Evolutionary conservation across 2,329 filamentous ascomycete species (phyloP).

Genomic region (Mariannaea elegans): DNA sequence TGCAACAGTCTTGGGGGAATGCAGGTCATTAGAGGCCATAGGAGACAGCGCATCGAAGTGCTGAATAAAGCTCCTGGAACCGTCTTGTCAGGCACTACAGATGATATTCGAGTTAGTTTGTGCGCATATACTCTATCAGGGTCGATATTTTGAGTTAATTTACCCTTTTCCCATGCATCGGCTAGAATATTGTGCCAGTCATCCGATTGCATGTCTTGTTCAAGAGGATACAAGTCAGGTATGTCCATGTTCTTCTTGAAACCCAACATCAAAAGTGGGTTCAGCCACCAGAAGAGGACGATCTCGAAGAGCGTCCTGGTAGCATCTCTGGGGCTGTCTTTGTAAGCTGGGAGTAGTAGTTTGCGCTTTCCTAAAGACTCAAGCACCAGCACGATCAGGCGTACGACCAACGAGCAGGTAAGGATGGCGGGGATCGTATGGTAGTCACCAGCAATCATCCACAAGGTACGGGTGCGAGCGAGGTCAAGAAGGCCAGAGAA

Average conservation of each 20-base stretch:
- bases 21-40: conserved; percentile 17
- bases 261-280: conserved; percentile 52
- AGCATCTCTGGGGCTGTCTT: conserved; percentile 54
- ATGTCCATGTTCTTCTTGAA: conserved; percentile 46
- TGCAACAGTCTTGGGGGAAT: conserved; percentile 31
- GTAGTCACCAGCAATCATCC: conserved; percentile 45
- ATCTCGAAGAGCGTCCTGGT: conserved; percentile 59
- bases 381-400: conserved; percentile 52
- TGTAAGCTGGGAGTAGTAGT: conserved; percentile 47
- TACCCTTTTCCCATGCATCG: conserved; percentile 34
- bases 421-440: conserved; percentile 52
- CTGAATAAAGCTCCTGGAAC: conserved; percentile 21
- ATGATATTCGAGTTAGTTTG: background rate
- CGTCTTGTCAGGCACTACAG: conserved; percentile 29
- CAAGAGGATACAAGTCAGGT: conserved; percentile 44
- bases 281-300: conserved; percentile 63
- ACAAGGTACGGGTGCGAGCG: conserved; percentile 55
- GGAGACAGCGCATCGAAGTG: conserved; percentile 20
- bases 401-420: conserved; percentile 51
- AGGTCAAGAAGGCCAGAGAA: conserved; percentile 55
- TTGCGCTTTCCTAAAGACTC: conserved; percentile 55
- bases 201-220: conserved; percentile 28
- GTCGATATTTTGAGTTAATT: background rate
- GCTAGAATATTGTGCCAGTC: conserved; percentile 25
- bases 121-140: background rate